Evolutionary conservation across 2,329 filamentous ascomycete genomes (phyloP).

Genomic region (Penicillium hordei): DNA sequence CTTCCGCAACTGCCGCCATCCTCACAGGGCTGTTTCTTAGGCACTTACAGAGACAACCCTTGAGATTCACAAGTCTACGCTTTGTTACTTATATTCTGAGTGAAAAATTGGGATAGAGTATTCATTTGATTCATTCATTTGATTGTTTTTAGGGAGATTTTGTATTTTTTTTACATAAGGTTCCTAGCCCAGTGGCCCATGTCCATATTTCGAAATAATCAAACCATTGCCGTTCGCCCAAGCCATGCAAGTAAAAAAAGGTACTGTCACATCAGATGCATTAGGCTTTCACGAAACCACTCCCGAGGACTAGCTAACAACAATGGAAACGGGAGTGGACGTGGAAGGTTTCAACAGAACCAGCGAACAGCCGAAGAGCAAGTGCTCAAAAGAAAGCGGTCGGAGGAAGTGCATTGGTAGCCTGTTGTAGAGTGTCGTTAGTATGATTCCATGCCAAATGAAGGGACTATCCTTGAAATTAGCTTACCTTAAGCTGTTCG

Average conservation of each 20-base stretch:
- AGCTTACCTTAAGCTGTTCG: conserved; percentile 67
- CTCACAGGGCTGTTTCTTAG: background rate
- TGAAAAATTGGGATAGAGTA: background rate
- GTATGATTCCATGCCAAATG: background rate
- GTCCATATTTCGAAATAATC: conserved; percentile 18
- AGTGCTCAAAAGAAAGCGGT: conserved; percentile 47
- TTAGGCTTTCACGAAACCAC: conserved; percentile 11
- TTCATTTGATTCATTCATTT: conserved; percentile 3
- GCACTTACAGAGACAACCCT: background rate
- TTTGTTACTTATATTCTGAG: background rate
- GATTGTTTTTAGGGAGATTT: background rate
- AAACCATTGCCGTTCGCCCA: conserved; percentile 33
- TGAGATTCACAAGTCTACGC: background rate
- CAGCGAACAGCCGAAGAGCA: background rate
- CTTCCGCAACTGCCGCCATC: conserved; percentile 14
- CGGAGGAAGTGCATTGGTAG: conserved; percentile 47
- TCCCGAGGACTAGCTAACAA: conserved; percentile 9
- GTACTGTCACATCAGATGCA: conserved; percentile 9
- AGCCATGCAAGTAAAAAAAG: conserved; percentile 33
- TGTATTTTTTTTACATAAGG: background rate
- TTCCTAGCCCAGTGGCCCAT: conserved; percentile 11
- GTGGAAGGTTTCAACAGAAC: background rate
- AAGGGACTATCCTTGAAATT: background rate
- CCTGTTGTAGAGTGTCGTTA: conserved; percentile 28
- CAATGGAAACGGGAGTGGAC: background rate